Base-by-base conservation (phyloP, 2,329 filamentous ascomycete species). In the Colletotrichum sidae region DNA sequence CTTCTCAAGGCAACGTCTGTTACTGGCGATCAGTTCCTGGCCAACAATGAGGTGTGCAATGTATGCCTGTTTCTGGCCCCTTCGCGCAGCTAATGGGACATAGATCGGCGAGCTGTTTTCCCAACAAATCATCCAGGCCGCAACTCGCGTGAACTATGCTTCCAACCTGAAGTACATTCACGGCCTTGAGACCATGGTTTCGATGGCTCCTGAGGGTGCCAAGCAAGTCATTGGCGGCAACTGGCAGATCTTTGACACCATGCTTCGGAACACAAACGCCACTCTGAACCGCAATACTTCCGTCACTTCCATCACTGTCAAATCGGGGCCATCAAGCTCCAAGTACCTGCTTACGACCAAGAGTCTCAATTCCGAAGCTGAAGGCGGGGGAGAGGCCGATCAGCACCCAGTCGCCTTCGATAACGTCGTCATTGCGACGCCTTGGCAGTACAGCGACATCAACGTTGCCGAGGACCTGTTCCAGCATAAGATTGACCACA, bases 61-160 rank as follows among this genome's bases (percentile, higher is more conserved):
- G 4, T 6, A 13, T 47, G 5, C 11, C 11, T 39, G 8, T 13
- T 46, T 44, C 34, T 13, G 6, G 12, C 39, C 5, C 9, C 45
- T 33, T 35, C 9, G 6, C 41, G 2, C 25, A 12, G 50, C 64
- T 65, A 33, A 69, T 35, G 1, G 33, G 4, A n/a, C 1, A 3
- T 42, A 88, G 72, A 88, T 97, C 60, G 83, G 86, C 33, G 80
- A 83, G 0, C 75, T 81, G 0, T 98, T 97, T 74, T 83, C 90
- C 0, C 86, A 87, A 12, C 93, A 99, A 55, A 88, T 99, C 52
- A 88, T 98, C 34, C 95, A 98, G 78, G 93, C 95, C 2, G 92
- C 90, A 62, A 97, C 96, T 1, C 86, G 96, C 17, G 95, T 97
- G 68, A 98, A 98, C 77, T 99, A 97, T 78, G 96, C 92, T 1